Percentiles rank a stretch among this genome's conserved stretches.
Evolutionary conservation across 257 asterid genomes (phyloP).

Genomic region (Henckelia pumila): DNA sequence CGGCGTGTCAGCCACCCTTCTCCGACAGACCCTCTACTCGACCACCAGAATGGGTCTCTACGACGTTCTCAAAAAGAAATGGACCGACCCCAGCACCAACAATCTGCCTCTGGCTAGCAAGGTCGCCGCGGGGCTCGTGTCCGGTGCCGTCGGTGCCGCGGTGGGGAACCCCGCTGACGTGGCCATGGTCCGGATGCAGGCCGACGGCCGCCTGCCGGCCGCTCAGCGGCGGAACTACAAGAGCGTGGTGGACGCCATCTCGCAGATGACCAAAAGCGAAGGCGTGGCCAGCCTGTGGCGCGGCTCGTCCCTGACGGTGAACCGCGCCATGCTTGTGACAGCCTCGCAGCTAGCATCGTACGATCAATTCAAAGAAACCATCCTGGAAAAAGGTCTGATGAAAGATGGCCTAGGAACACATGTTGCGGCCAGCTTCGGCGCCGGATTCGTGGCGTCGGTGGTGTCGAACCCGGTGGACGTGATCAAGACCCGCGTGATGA

Average conservation of each 20-base stretch:
- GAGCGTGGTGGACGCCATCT: constrained; percentile 56
- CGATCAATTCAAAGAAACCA: constrained; percentile 55
- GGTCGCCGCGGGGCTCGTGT: constrained; percentile 48
- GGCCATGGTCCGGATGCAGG: constrained; percentile 80
- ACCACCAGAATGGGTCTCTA: constrained; percentile 73
- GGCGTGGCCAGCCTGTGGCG: constrained; percentile 71
- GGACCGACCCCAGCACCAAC: constrained; percentile 46
- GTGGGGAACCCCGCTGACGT: constrained; percentile 78
- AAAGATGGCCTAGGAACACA: constrained; percentile 65
- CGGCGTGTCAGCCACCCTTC: constrained; percentile 72
- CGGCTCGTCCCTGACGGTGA: constrained; percentile 58
- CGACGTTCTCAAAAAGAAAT: constrained; percentile 56
- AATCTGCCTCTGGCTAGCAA: constrained; percentile 37
- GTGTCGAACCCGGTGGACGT: constrained; percentile 68
- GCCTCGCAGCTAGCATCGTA: constrained; percentile 70
- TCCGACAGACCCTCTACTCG: constrained; percentile 59
- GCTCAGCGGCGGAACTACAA: constrained; percentile 53
- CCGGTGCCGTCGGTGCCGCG: constrained; percentile 69
- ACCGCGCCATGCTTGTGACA: constrained; percentile 71
- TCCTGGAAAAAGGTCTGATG: constrained; percentile 42
- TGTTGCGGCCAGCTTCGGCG: constrained; percentile 61
- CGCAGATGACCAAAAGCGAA: constrained; percentile 49
- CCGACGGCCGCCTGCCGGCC: constrained; percentile 64
- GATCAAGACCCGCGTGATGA: constrained; percentile 72
- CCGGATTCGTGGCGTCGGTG: constrained; percentile 70